Percentiles rank a stretch among this genome's conserved stretches.
Conservation (phyloP, 2,329 filamentous ascomycete genomes). For the Hypoxylon sp. region DNA sequence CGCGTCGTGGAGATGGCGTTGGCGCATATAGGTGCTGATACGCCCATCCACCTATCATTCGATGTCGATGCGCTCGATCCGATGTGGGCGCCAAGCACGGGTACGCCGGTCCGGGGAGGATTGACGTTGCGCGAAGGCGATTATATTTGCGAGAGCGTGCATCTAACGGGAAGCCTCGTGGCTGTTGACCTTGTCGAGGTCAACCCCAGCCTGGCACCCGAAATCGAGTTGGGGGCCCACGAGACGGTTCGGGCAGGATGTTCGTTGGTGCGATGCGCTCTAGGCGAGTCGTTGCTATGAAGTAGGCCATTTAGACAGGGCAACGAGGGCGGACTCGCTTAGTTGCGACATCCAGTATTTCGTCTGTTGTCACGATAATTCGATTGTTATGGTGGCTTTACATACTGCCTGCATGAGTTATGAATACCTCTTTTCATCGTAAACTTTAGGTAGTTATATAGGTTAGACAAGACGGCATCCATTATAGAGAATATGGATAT, state of each 20-base stretch:
- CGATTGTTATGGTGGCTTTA: background rate
- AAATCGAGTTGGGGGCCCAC: slow-evolving; percentile 73
- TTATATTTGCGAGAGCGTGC: slow-evolving; percentile 92
- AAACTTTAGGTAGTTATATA: background rate
- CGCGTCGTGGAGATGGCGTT: slow-evolving; percentile 99
- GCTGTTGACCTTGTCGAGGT: slow-evolving; percentile 88
- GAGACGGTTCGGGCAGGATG: slow-evolving; percentile 94
- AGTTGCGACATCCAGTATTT: background rate
- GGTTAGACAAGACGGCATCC: slow-evolving; percentile 23
- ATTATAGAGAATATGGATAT: slow-evolving; percentile 18
- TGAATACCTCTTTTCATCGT: background rate
- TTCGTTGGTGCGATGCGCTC: slow-evolving; percentile 89
- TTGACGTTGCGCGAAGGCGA: slow-evolving; percentile 95
- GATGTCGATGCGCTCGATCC: slow-evolving; percentile 97
- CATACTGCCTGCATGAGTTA: background rate
- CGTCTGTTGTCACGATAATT: background rate
- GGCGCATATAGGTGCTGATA: slow-evolving; percentile 92
- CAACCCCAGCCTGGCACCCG: slow-evolving; percentile 78
- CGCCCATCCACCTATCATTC: slow-evolving; percentile 96
- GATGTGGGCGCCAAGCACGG: slow-evolving; percentile 95
- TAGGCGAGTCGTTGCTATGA: slow-evolving; percentile 90
- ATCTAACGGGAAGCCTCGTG: slow-evolving; percentile 82
- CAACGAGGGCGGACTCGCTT: background rate
- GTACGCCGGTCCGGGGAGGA: slow-evolving; percentile 93
- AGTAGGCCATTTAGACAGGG: background rate